Percentiles rank a stretch among this genome's conserved stretches.
These are phyloP conservation scores for Neoboletus subvelutipes DNA, from an alignment of 768 basidiomycete species.

Conservation along the genomic window DNA sequence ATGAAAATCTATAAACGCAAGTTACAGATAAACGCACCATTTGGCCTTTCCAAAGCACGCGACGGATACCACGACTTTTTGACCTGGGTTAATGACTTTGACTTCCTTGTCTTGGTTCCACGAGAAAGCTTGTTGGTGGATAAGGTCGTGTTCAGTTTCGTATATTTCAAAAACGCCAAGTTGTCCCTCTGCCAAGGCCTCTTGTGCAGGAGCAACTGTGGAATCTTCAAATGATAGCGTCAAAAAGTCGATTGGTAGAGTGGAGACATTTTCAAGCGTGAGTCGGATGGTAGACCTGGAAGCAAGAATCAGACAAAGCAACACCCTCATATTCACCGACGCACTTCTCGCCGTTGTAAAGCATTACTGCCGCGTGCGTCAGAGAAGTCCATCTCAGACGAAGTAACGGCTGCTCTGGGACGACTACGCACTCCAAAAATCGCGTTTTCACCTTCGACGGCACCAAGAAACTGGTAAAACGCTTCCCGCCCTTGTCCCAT, in stretches of 20 bases:
- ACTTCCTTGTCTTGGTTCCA: slow-evolving; percentile 54
- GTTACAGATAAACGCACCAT: slow-evolving; percentile 61
- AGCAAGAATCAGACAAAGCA: slow-evolving; percentile 4
- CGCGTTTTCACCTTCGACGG: slow-evolving; percentile 33
- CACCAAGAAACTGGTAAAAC: slow-evolving; percentile 30
- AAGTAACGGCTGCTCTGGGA: slow-evolving; percentile 84
- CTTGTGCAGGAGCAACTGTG: slow-evolving; percentile 73
- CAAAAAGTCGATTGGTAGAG: slow-evolving; percentile 80
- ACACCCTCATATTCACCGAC: slow-evolving; percentile 23
- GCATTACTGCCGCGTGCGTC: slow-evolving; percentile 91
- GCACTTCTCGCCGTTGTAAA: slow-evolving; percentile 92
- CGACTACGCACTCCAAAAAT: slow-evolving; percentile 80
- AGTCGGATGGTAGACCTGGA: slow-evolving; percentile 78
- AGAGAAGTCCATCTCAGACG: slow-evolving; percentile 86
- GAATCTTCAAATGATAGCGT: slow-evolving; percentile 90
- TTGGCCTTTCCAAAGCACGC: slow-evolving; percentile 86
- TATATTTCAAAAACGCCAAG: slow-evolving; percentile 83
- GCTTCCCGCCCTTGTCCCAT: slow-evolving; percentile 53
- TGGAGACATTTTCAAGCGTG: slow-evolving; percentile 87
- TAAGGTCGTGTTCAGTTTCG: slow-evolving; percentile 83
- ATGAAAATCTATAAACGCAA: not conserved
- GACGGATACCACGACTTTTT: slow-evolving; percentile 65
- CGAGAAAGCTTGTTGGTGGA: slow-evolving; percentile 75
- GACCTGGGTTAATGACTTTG: slow-evolving; percentile 62
- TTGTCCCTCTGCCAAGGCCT: slow-evolving; percentile 75